Base-by-base conservation (phyloP, 495 filamentous ascomycete genomes). In the Durotheca rogersii region DNA sequence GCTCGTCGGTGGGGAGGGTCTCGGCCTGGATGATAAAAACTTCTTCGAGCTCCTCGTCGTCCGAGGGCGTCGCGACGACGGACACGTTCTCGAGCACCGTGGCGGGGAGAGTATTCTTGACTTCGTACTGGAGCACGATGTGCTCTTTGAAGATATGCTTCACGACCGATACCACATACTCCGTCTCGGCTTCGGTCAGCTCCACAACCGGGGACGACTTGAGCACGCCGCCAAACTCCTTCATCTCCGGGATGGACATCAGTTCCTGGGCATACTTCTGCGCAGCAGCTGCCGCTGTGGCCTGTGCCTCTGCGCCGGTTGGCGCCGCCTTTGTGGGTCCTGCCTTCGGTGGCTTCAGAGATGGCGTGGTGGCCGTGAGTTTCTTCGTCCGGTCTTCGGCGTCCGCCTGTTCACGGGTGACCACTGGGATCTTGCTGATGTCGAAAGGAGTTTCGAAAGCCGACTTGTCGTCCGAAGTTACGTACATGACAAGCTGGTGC, bases 131-230 rank as follows among this genome's bases (percentile, higher is more conserved):
- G 40, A 99, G 72, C 10, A 99, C 94, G 54, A 97, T 79, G 61
- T 97, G 87, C 64, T 95, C 88, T 69, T 91, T 92, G 83, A 95
- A 97, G 61, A 97, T 86, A 60, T 99, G 94, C 73, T 97, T 99
- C 69, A 96, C 79, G 7, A 89, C 88, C 12, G 79, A 79, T 30
- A 97, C 94, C 36, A 96, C 90, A 58, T 99, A 99, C 71, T 99
- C 93, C 11, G 93, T 96, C 69, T 97, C 93, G 52, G 88, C 87
- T 68, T 99, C 93, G 16, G 93, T 96, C 21, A 99, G 81, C 68
- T 96, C 92, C 33, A 95, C 87, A 37, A 86, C 72, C 16, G 81
- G 65, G 31, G 89, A 94, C 12, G 90, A 96, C 66, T 95, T 96
- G 72, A 97, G 85, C 17, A 97, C 77, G 41, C 74, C 75, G 53